phyloP scores from a whole-genome alignment of 2,329 filamentous ascomycete genomes.

The Daldinia sp. region DNA sequence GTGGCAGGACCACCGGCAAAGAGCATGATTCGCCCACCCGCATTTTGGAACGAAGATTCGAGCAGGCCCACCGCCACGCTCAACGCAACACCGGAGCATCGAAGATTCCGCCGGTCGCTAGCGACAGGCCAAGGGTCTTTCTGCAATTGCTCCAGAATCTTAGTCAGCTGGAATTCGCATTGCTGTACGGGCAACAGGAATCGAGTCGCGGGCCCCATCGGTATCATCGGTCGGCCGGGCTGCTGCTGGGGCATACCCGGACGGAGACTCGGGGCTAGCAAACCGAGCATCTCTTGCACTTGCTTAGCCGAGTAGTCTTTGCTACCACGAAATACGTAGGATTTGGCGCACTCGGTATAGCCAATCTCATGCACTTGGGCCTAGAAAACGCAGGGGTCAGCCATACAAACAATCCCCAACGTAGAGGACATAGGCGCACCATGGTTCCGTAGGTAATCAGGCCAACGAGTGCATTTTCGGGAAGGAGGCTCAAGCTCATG shows the following conservation, averaged over 20 bases:
- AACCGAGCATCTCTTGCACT: conserved; percentile 98
- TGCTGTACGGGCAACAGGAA: conserved; percentile 95
- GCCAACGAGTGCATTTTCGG: conserved; percentile 82
- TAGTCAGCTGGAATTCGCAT: conserved; percentile 96
- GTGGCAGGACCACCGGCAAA: conserved; percentile 95
- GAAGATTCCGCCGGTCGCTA: conserved; percentile 86
- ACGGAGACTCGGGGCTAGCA: conserved; percentile 75
- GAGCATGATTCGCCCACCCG: conserved; percentile 94
- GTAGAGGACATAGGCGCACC: conserved; percentile 58
- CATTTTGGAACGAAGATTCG: conserved; percentile 94
- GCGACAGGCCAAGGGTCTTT: conserved; percentile 98
- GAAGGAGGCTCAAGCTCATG: conserved; percentile 83
- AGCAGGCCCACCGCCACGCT: conserved; percentile 92
- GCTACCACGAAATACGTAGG: conserved; percentile 96
- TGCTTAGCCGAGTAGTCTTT: conserved; percentile 99
- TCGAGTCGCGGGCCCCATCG: conserved; percentile 82
- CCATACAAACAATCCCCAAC: neutral
- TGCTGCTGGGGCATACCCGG: conserved; percentile 77
- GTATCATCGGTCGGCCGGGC: conserved; percentile 76
- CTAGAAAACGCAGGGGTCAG: conserved; percentile 55
- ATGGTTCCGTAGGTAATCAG: conserved; percentile 92
- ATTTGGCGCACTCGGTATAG: conserved; percentile 97
- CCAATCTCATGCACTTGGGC: conserved; percentile 97
- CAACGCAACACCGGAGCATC: conserved; percentile 95
- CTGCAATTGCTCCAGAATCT: conserved; percentile 92